phyloP scores from a whole-genome alignment of 208 protist genomes.

The Acanthamoeba castellanii region DNA sequence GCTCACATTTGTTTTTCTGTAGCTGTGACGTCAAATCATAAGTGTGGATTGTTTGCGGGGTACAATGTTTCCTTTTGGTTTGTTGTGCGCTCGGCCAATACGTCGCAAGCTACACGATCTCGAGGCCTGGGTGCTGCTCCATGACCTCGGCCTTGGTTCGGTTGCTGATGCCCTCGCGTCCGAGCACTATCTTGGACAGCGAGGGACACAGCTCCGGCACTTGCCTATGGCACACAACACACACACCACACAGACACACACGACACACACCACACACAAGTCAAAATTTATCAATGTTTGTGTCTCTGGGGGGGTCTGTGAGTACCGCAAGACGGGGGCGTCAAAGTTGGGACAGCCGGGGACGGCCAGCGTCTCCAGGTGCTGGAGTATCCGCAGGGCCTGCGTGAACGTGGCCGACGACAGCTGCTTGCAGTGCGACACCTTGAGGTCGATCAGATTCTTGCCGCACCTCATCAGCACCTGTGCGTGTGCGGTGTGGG shows the following conservation, averaged over 20 bases:
- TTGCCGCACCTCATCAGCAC: not conserved
- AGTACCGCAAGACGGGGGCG: not conserved
- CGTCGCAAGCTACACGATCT: not conserved
- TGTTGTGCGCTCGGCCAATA: too few relatives aligned
- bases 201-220: slow-evolving; percentile 5
- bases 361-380: slow-evolving; percentile 17
- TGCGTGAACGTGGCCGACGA: not conserved
- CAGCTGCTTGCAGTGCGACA: not conserved
- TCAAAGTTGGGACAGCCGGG: slow-evolving; percentile 12
- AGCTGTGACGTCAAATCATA: too few relatives aligned
- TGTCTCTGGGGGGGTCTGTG: not conserved
- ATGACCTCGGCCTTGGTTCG: not conserved
- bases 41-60: too few relatives aligned
- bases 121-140: not conserved
- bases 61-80: too few relatives aligned
- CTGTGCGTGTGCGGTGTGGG: not conserved
- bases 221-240: not conserved
- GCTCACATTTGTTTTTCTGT: too few relatives aligned
- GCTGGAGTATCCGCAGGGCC: not conserved
- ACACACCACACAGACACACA: not conserved
- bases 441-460: slow-evolving; percentile 33
- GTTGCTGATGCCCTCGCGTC: slow-evolving; percentile 1
- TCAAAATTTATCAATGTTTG: not conserved
- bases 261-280: not conserved
- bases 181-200: not conserved